A percentile compares a stretch with the other conserved stretches of the same genome.
phyloP scores from a whole-genome alignment of 495 filamentous ascomycete genomes.

The Trichoderma parareesei region DNA sequence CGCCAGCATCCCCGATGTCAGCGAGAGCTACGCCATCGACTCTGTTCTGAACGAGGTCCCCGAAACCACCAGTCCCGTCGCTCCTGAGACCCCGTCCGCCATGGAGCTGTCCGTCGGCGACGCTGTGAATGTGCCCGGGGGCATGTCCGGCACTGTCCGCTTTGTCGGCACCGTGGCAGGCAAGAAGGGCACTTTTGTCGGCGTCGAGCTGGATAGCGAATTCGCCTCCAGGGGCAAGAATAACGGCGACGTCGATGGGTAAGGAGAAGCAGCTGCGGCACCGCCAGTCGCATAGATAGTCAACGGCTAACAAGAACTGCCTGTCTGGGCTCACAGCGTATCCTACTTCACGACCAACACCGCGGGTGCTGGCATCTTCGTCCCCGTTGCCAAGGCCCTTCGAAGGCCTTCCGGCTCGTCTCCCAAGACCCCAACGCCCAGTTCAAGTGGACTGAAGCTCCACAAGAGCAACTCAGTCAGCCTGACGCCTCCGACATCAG shows the following conservation, averaged over 20 bases:
- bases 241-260: constrained; percentile 94
- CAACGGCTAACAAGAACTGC: constrained; percentile 10
- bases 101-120: constrained; percentile 68
- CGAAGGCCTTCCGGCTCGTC: constrained; percentile 57
- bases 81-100: constrained; percentile 21
- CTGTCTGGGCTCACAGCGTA: constrained; percentile 36
- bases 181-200: constrained; percentile 86
- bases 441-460: constrained; percentile 41
- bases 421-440: constrained; percentile 61
- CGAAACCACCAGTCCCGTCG: constrained; percentile 29
- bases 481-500: constrained; percentile 58
- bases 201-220: constrained; percentile 83
- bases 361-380: constrained; percentile 83
- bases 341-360: constrained; percentile 77
- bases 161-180: constrained; percentile 82
- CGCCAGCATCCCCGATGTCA: constrained; percentile 53
- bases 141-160: constrained; percentile 83
- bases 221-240: constrained; percentile 86
- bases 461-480: constrained; percentile 42
- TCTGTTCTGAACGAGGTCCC: constrained; percentile 37
- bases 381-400: constrained; percentile 77
- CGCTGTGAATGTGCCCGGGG: constrained; percentile 86
- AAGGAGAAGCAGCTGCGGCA: constrained; percentile 21
- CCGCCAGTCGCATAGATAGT: not conserved
- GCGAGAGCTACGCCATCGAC: constrained; percentile 48